phyloP scores from a whole-genome alignment of 2,329 filamentous ascomycete species.

The Aspergillus chevalieri region DNA sequence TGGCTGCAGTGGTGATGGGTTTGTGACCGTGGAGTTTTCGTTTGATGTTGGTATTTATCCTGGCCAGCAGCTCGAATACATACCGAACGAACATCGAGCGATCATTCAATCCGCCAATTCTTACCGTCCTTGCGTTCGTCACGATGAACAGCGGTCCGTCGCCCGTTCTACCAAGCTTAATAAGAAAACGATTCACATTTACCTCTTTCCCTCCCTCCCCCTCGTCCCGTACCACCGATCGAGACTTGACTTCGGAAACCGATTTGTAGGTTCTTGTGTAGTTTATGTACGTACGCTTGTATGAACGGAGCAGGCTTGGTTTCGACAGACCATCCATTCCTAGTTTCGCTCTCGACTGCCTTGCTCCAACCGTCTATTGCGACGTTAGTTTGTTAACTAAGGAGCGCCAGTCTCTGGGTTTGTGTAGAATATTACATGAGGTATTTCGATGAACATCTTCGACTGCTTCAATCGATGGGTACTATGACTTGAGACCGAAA shows the following conservation, averaged over 20 bases:
- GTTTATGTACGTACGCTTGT: not conserved
- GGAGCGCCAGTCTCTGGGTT: no score
- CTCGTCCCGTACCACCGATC: conserved; percentile 12
- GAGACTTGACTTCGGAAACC: conserved; percentile 4
- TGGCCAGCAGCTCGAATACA: conserved; percentile 23
- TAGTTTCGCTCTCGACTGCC: no score
- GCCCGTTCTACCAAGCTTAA: conserved; percentile 18
- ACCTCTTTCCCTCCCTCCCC: not conserved
- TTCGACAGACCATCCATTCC: no score
- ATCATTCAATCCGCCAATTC: conserved; percentile 16
- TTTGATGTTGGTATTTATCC: conserved; percentile 21
- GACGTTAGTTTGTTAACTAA: no score
- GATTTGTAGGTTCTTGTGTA: conserved; percentile 4
- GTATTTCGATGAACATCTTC: no score
- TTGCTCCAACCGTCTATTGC: no score
- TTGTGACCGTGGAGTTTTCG: conserved; percentile 2
- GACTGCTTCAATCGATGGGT: no score
- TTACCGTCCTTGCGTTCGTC: conserved; percentile 17
- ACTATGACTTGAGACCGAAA: no score
- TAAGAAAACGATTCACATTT: conserved; percentile 15
- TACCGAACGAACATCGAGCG: conserved; percentile 22
- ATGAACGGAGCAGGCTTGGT: not conserved
- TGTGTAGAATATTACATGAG: no score
- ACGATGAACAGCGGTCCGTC: conserved; percentile 18
- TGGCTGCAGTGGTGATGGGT: conserved; percentile 5